A percentile compares a stretch with the other conserved stretches of the same genome.
Evolutionary conservation across 176 grass and related monocot genomes (phyloP).

Genomic region (Musa beccarii): DNA sequence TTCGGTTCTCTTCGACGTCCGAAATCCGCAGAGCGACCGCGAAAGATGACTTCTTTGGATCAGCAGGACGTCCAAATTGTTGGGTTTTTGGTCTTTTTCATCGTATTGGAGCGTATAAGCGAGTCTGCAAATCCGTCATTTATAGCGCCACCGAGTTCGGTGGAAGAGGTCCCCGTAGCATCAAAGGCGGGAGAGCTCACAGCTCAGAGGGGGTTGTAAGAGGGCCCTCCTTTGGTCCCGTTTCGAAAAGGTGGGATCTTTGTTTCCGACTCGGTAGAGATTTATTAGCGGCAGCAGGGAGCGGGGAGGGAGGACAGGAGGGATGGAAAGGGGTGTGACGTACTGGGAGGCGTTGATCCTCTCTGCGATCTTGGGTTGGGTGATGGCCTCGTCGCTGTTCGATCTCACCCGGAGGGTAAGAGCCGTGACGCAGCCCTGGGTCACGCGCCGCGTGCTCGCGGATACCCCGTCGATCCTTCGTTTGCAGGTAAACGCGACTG

Average conservation of each 20-base stretch:
- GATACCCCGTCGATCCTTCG: slow-evolving; percentile 52
- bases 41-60: background rate
- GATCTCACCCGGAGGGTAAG: slow-evolving; percentile 62
- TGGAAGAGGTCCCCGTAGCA: background rate
- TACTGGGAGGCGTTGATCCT: slow-evolving; percentile 71
- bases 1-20: background rate
- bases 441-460: slow-evolving; percentile 49
- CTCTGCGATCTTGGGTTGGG: slow-evolving; percentile 55
- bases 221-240: background rate
- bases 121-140: background rate
- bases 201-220: background rate
- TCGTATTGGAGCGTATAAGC: background rate
- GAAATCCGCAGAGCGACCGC: background rate
- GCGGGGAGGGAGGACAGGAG: background rate
- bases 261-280: background rate
- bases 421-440: slow-evolving; percentile 54
- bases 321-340: slow-evolving; percentile 46
- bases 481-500: slow-evolving; percentile 43
- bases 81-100: background rate
- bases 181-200: slow-evolving; percentile 1
- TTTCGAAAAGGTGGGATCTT: background rate
- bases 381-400: slow-evolving; percentile 62
- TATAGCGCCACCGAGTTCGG: background rate
- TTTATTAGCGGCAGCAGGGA: slow-evolving; percentile 15
- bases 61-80: background rate